Evolutionary conservation across 306 rosid genomes (phyloP), one percentile per base, ranked within the genome.

Genomic region (Fragaria ananassa): DNA sequence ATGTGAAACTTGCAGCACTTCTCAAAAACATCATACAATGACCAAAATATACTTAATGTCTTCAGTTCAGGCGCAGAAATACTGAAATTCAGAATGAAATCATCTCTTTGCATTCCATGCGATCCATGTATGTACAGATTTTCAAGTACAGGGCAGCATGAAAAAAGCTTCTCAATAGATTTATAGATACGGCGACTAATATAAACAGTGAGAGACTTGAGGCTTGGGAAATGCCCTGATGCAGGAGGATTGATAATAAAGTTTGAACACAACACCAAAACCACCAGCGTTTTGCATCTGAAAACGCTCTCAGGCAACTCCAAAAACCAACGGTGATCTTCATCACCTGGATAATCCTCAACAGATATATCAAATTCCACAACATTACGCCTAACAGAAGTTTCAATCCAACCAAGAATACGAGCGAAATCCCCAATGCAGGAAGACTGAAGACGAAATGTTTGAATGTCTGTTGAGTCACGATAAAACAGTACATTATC

Each of bases 331-430:
- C 17, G 64, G 15, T 23, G 31, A 23, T 25, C 64, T 2, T 58
- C 35, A 23, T 58, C 64, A 58, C 64, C 31, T 8, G 4, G 17
- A 25, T 2, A 58, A 58, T 9, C 5, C n/a, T 5, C 8, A 4
- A 35, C 29, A 9, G n/a, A 50, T 47, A 70, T 5, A 46, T 70
- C 74, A 17, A 70, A 60, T 47, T 70, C 45, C 19, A 50, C 31
- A 18, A 70, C 60, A 50, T 71, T 71, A 50, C 60, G 42, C 62
- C 46, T 71, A 18, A 5, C 18, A 11, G 61, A 25, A 50, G 74
- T 5, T 5, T 23, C 27, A 31, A 71, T 71, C 74, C 62, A 50
- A 31, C 74, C 27, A 47, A 13, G 5, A 47, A 47, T 5, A 2
- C 57, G 58, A 27, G 58, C 34, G 0, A 18, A 70, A 27, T 31